Evolutionary conservation across 805 yeast genomes (phyloP).

Genomic region (Metschnikowia continentalis): DNA sequence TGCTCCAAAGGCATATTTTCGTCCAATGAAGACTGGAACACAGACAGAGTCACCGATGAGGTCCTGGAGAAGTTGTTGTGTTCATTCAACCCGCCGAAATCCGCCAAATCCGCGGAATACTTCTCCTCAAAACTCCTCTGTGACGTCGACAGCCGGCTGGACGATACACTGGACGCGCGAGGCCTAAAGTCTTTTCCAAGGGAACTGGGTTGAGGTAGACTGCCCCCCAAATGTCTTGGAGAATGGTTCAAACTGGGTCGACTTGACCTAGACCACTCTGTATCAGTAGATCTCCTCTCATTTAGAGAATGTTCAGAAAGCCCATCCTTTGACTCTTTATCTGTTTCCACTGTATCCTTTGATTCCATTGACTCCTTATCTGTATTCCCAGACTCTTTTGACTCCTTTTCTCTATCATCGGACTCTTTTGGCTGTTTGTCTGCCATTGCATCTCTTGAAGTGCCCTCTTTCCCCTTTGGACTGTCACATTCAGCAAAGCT

Average conservation of each 20-base stretch:
- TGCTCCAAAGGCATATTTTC: slow-evolving; percentile 11
- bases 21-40: slow-evolving; percentile 3
- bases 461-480: too few relatives aligned
- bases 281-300: background rate
- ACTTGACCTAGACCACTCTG: too few relatives aligned
- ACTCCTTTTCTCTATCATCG: too few relatives aligned
- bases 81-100: background rate
- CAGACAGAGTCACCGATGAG: slow-evolving; percentile 16
- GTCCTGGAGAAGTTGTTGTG: slow-evolving; percentile 6
- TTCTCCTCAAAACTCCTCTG: background rate
- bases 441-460: too few relatives aligned
- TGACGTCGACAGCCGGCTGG: background rate
- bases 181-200: background rate
- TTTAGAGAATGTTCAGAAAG: background rate
- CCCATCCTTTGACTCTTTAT: background rate
- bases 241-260: background rate
- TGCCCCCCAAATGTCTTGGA: background rate
- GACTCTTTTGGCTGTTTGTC: too few relatives aligned
- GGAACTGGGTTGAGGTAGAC: background rate
- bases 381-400: too few relatives aligned
- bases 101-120: background rate
- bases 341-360: too few relatives aligned
- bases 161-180: background rate
- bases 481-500: too few relatives aligned
- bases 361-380: too few relatives aligned